phyloP scores from a whole-genome alignment of 352 stramenopile species.

The Globisporangium alternatum region DNA sequence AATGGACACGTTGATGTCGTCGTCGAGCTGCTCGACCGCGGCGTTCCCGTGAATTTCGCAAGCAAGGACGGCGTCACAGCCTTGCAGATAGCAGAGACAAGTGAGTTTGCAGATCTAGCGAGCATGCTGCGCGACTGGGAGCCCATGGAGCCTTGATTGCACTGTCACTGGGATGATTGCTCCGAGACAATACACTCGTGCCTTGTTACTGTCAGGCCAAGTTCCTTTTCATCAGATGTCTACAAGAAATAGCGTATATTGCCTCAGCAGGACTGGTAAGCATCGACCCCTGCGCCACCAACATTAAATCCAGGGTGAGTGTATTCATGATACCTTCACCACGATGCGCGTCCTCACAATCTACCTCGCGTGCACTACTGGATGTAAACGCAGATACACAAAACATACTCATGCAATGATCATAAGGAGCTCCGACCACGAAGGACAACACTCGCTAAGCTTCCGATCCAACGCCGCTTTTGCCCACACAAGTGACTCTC shows the following conservation, averaged over 20 bases:
- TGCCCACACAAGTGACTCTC: not conserved
- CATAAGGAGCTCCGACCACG: not conserved
- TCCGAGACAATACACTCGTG: no score
- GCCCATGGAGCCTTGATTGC: slow-evolving; percentile 1
- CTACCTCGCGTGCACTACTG: not conserved
- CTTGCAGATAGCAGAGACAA: slow-evolving; percentile 9
- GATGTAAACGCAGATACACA: not conserved
- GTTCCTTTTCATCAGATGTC: no score
- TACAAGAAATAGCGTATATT: no score
- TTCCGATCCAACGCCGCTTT: not conserved
- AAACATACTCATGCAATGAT: not conserved
- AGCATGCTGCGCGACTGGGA: slow-evolving; percentile 14
- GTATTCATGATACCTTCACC: no score
- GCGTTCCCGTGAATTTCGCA: slow-evolving; percentile 6
- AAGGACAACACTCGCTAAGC: not conserved
- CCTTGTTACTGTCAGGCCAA: no score
- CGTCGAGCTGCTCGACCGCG: slow-evolving; percentile 8
- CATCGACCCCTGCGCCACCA: no score
- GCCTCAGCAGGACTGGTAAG: no score
- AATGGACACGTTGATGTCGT: slow-evolving; percentile 3
- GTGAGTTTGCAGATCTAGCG: slow-evolving; percentile 2
- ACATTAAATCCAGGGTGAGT: no score
- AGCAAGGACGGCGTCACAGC: slow-evolving; percentile 3
- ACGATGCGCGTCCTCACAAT: no score
- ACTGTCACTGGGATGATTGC: no score